These are phyloP conservation scores for Malassezia caprae DNA, from an alignment of 1,284 basidiomycete species.

Conservation along the genomic window DNA sequence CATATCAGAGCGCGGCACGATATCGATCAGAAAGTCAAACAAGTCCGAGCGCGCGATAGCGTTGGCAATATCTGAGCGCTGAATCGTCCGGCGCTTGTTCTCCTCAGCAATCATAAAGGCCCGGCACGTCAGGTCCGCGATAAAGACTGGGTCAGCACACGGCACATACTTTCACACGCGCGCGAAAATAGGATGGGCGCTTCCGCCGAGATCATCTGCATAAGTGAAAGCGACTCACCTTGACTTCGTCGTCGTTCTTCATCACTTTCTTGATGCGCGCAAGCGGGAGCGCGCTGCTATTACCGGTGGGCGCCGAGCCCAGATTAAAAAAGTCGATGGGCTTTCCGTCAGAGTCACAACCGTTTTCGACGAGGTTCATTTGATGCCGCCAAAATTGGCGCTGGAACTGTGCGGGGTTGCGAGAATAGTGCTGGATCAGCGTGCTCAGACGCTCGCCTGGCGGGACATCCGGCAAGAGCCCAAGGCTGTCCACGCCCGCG, in stretches of 20 bases:
- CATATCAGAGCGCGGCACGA: slow-evolving; percentile 40
- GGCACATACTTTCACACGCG: slow-evolving; percentile 41
- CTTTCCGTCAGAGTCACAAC: slow-evolving; percentile 32
- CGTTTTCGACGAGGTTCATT: slow-evolving; percentile 38
- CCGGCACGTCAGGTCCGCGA: slow-evolving; percentile 45
- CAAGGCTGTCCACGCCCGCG: not conserved
- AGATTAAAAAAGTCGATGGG: slow-evolving; percentile 32
- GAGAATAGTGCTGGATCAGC: slow-evolving; percentile 16
- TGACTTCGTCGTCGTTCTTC: slow-evolving; percentile 47
- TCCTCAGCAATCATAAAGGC: slow-evolving; percentile 45
- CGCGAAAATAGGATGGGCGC: slow-evolving; percentile 45
- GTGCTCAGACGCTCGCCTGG: slow-evolving; percentile 7
- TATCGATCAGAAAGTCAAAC: slow-evolving; percentile 48
- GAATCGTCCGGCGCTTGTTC: slow-evolving; percentile 43
- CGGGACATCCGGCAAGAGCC: not conserved
- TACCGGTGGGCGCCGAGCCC: slow-evolving; percentile 17
- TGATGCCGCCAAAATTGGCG: slow-evolving; percentile 39
- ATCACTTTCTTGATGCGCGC: slow-evolving; percentile 48
- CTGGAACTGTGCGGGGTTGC: slow-evolving; percentile 25
- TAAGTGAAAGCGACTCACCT: slow-evolving; percentile 12
- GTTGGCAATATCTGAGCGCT: slow-evolving; percentile 40
- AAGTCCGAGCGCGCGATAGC: slow-evolving; percentile 43
- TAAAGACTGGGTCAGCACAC: slow-evolving; percentile 28
- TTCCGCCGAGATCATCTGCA: slow-evolving; percentile 45
- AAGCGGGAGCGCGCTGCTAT: slow-evolving; percentile 41